A percentile compares a stretch with the other conserved stretches of the same genome.
Evolutionary conservation across 176 grass and related monocot species (phyloP).

Genomic region (Hordeum marinum): DNA sequence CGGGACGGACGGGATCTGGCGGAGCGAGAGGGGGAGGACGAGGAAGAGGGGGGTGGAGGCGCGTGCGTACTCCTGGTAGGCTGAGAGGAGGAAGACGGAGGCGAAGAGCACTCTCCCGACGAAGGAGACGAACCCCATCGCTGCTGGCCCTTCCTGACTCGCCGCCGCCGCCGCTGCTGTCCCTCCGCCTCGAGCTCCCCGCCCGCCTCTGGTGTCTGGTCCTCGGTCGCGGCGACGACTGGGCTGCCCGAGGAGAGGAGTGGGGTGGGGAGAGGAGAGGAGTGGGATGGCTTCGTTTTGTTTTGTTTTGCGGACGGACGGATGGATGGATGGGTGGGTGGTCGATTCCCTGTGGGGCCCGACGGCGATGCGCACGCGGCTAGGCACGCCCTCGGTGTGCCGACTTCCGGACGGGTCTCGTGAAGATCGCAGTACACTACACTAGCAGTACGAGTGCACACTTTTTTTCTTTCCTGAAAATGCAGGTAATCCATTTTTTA

Average conservation of each 20-base stretch:
- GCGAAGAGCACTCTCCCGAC: constrained; percentile 72
- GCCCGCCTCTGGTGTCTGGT: background rate
- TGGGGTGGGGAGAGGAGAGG: no score
- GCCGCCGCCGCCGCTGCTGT: no score
- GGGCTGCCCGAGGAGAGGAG: background rate
- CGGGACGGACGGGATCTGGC: background rate
- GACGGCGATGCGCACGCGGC: background rate
- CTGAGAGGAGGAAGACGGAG: constrained; percentile 77
- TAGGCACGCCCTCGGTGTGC: background rate
- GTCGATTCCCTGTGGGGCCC: no score
- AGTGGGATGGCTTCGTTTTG: background rate
- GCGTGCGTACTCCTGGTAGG: constrained; percentile 61
- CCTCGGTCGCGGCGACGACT: background rate
- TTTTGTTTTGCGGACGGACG: no score
- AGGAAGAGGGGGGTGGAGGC: no score
- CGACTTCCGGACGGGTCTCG: background rate
- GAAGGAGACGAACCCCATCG: constrained; percentile 73
- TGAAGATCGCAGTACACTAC: no score
- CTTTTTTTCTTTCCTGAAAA: no score
- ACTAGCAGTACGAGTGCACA: no score
- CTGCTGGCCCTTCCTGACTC: background rate
- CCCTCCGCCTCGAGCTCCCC: background rate
- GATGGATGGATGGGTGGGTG: background rate
- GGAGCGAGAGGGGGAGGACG: no score
- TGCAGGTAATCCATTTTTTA: no score